These are phyloP conservation scores for Gossypium stocksii DNA, from an alignment of 345 rosid species.

Conservation along the genomic window DNA sequence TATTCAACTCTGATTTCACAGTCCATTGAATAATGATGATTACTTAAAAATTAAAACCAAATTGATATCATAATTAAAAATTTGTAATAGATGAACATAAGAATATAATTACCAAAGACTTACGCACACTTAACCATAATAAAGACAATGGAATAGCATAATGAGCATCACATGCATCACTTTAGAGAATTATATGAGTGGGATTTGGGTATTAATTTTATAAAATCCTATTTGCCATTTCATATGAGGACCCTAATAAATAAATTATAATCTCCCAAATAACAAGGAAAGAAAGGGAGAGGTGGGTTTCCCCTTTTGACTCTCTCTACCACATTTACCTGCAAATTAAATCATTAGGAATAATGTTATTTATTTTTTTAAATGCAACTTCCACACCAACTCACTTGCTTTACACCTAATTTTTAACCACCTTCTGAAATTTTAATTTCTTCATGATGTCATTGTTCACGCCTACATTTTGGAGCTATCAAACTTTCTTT, in stretches of 20 bases:
- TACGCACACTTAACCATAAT: constrained; percentile 31
- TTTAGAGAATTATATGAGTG: constrained; percentile 37
- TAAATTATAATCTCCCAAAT: background rate
- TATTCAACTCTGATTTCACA: background rate
- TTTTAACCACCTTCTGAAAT: constrained; percentile 8
- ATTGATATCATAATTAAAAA: background rate
- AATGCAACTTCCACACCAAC: background rate
- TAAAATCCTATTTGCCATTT: too few species aligned
- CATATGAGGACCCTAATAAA: background rate
- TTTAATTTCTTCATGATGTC: too few species aligned
- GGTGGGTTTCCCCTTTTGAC: constrained; percentile 24
- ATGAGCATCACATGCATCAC: constrained; percentile 55
- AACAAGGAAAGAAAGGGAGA: background rate
- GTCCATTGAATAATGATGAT: constrained; percentile 21
- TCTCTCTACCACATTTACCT: constrained; percentile 15
- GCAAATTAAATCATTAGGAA: constrained; percentile 4
- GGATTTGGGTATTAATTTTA: constrained; percentile 19
- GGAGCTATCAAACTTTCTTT: too few species aligned
- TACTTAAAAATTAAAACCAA: constrained; percentile 22
- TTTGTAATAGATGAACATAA: background rate
- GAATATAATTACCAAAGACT: background rate
- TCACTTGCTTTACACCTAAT: constrained; percentile 14
- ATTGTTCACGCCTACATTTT: too few species aligned
- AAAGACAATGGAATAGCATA: constrained; percentile 53
- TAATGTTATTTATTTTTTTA: background rate